Conservation (phyloP, 495 filamentous ascomycete genomes). For the Aspergillus baeticus region DNA sequence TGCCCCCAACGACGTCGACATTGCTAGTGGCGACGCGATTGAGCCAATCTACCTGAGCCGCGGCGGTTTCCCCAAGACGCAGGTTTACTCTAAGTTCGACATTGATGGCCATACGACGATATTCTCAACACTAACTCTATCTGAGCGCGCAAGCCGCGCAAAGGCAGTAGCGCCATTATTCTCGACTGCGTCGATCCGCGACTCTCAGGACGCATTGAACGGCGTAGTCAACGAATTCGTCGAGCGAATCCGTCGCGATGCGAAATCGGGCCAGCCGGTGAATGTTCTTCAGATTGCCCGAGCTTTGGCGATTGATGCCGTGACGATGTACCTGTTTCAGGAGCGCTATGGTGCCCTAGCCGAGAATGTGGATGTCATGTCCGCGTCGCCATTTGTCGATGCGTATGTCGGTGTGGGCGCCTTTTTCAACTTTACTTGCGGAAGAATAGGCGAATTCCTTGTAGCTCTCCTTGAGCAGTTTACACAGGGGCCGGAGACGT, state of each 20-base stretch:
- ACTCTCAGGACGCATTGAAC: conserved; percentile 25
- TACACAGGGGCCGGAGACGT: conserved; percentile 23
- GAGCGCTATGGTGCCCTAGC: conserved; percentile 40
- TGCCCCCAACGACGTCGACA: conserved; percentile 47
- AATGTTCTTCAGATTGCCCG: conserved; percentile 45
- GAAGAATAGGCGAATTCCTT: conserved; percentile 32
- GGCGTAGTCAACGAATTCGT: conserved; percentile 41
- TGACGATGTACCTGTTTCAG: conserved; percentile 46
- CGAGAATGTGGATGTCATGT: conserved; percentile 30
- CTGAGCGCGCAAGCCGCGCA: conserved; percentile 39
- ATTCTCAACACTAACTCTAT: conserved; percentile 43
- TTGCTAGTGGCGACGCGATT: conserved; percentile 42
- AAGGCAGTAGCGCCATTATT: conserved; percentile 51
- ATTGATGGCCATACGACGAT: conserved; percentile 50
- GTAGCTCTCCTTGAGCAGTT: conserved; percentile 29
- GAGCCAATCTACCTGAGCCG: conserved; percentile 42
- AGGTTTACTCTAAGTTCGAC: conserved; percentile 51
- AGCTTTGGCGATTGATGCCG: conserved; percentile 44
- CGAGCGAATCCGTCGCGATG: conserved; percentile 28
- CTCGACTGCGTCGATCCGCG: conserved; percentile 36
- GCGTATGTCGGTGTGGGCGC: conserved; percentile 49
- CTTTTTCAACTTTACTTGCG: conserved; percentile 43
- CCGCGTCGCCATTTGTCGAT: conserved; percentile 39
- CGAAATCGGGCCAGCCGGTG: conserved; percentile 26
- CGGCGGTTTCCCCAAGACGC: conserved; percentile 49